Percentiles rank a stretch among this genome's conserved stretches.
These are phyloP conservation scores for Flaveria bidentis DNA, from an alignment of 129 eudicot genomes.

Conservation along the genomic window DNA sequence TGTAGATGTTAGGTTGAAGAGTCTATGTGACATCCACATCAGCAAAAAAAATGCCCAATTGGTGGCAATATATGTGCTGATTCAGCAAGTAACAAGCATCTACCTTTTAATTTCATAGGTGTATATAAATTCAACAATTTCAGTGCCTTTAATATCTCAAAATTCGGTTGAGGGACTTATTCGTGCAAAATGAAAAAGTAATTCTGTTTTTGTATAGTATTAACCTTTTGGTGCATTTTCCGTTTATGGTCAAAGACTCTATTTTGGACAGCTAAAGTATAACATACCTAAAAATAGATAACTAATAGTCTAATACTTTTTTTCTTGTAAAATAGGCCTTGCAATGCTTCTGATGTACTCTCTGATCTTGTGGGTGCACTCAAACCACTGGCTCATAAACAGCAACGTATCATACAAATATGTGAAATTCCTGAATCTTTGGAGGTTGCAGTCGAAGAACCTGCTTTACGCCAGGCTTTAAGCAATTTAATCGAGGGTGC, in stretches of 20 bases:
- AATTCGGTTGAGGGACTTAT: background rate
- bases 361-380: slow-evolving; percentile 81
- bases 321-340: slow-evolving; percentile 57
- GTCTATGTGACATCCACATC: background rate
- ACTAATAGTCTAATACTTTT: slow-evolving; percentile 9
- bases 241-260: too few species aligned
- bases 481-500: slow-evolving; percentile 98
- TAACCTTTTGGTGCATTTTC: background rate
- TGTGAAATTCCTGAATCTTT: slow-evolving; percentile 52
- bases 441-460: slow-evolving; percentile 80
- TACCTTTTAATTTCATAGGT: background rate
- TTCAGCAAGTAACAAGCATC: background rate
- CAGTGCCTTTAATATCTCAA: background rate
- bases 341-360: slow-evolving; percentile 69
- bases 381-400: slow-evolving; percentile 73
- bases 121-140: background rate
- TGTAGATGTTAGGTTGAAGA: background rate
- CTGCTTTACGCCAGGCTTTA: slow-evolving; percentile 91
- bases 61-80: background rate
- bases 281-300: background rate
- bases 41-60: background rate
- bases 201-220: background rate
- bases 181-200: background rate
- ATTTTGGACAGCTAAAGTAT: background rate
- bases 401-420: slow-evolving; percentile 56